Conservation (phyloP, 257 asterid genomes). For the Eustoma russellianum region DNA sequence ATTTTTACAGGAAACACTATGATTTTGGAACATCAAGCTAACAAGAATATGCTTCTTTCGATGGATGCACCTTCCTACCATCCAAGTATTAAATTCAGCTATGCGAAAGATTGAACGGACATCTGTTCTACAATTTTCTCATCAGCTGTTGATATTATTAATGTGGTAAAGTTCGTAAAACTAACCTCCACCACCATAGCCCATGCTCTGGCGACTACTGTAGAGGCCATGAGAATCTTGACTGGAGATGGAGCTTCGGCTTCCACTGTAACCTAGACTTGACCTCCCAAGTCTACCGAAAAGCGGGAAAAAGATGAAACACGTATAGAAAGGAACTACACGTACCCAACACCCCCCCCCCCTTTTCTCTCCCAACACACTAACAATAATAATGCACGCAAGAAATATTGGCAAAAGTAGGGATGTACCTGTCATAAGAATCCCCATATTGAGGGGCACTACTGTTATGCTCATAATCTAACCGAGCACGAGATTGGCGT, state of each 20-base stretch:
- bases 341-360: too few species aligned
- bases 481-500: slow-evolving; percentile 85
- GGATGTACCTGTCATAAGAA: slow-evolving; percentile 65
- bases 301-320: background rate
- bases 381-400: background rate
- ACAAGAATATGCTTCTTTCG: too few species aligned
- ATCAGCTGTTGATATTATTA: background rate
- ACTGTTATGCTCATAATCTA: slow-evolving; percentile 68
- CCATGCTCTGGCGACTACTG: slow-evolving; percentile 75
- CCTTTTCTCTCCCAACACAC: too few species aligned
- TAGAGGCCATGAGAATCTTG: slow-evolving; percentile 83
- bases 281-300: slow-evolving; percentile 65
- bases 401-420: background rate
- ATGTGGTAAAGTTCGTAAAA: background rate
- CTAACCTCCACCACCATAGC: slow-evolving; percentile 67
- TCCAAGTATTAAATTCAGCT: too few species aligned
- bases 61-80: too few species aligned
- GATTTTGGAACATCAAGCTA: too few species aligned
- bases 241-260: slow-evolving; percentile 60
- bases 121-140: too few species aligned
- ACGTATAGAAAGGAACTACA: too few species aligned
- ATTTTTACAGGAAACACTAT: too few species aligned
- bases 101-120: slow-evolving; percentile 12
- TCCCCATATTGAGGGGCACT: slow-evolving; percentile 77
- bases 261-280: slow-evolving; percentile 64